Base-by-base conservation (phyloP, 1,139 yeast species). In the Entelexis sorbosivorans region DNA sequence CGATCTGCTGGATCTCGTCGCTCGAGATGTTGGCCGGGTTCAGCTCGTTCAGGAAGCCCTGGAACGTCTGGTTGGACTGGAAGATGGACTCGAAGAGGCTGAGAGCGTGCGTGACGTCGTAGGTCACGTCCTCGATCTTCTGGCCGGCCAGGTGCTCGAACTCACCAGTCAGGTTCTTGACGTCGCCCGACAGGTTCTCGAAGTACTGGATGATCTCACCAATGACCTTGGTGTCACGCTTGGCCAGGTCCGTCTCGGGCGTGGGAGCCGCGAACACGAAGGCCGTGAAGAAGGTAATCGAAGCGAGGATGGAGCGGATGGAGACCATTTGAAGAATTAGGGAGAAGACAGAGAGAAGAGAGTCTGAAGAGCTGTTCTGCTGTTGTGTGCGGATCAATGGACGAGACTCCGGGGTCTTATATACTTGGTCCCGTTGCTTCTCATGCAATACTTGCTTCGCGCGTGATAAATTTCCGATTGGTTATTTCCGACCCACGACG, bases 191-290 rank as follows among this genome's bases (percentile, higher is more conserved):
- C 14, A 38, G 20, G 34, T 28, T 28, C 34, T 39, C 44, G 34
- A 39, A 17, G 34, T 28, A 39, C 44, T 28, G 44, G 34, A 29
- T 34, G 20, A 39, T 39, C 34, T 39, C 34, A n/a, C 24, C 31
- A 16, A 39, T 17, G 34, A 39, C 34, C n/a, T 28, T 38, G 32
- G 33, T 10, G 34, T 39, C 44, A 16, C 44, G 44, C 43, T 38
- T 38, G 24, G 34, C 44, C 11, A 39, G 34, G 20, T 19, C 38
- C 8, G 38, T 5, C 31, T 34, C 38, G 16, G 33, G 22, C n/a
- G 47, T 32, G 10, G 47, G 47, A 1, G 38, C 47, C 5, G 47
- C 47, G 24, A 22, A 24, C 13, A 22, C 47, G 38, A 33, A 33
- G 20, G 33, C 47, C 38, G 38, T 32, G 38, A 33, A 33, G 22